phyloP scores from a whole-genome alignment of 805 yeast genomes.

The Pichia scutulata region DNA sequence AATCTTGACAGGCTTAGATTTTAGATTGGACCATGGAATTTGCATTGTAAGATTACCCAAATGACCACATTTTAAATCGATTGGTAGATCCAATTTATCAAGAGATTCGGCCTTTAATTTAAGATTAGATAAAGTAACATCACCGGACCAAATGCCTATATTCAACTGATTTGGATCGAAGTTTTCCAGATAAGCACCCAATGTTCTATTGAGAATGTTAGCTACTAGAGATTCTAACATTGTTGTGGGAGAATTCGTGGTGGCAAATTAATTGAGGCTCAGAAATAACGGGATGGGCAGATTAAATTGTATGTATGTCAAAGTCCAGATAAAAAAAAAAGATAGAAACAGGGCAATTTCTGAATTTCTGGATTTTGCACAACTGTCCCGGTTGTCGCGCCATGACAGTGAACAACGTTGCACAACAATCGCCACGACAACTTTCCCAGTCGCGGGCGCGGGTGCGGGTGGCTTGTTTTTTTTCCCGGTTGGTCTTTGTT shows the following conservation, averaged over 20 bases:
- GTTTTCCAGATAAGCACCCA: conserved; percentile 80
- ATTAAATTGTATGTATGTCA: neutral
- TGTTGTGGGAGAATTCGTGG: neutral
- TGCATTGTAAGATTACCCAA: conserved; percentile 83
- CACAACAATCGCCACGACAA: no score
- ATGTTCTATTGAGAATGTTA: conserved; percentile 48
- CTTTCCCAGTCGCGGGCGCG: no score
- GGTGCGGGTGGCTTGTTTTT: neutral
- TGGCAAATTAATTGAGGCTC: no score
- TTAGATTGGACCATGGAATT: conserved; percentile 95
- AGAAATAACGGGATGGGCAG: neutral
- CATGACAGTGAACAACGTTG: no score
- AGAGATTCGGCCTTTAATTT: conserved; percentile 80
- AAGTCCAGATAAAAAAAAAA: neutral
- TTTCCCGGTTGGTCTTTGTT: neutral
- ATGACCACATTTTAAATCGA: conserved; percentile 84
- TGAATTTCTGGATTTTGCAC: no score
- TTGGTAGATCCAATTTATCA: conserved; percentile 77
- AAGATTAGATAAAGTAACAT: conserved; percentile 75
- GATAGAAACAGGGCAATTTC: neutral
- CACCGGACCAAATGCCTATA: conserved; percentile 97
- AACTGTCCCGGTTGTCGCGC: neutral
- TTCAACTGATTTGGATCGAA: conserved; percentile 93
- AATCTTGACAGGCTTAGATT: conserved; percentile 86
- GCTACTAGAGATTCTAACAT: conserved; percentile 68